Evolutionary conservation across 2,329 filamentous ascomycete species (phyloP).

Genomic region (Ceratocystis smalleyi): DNA sequence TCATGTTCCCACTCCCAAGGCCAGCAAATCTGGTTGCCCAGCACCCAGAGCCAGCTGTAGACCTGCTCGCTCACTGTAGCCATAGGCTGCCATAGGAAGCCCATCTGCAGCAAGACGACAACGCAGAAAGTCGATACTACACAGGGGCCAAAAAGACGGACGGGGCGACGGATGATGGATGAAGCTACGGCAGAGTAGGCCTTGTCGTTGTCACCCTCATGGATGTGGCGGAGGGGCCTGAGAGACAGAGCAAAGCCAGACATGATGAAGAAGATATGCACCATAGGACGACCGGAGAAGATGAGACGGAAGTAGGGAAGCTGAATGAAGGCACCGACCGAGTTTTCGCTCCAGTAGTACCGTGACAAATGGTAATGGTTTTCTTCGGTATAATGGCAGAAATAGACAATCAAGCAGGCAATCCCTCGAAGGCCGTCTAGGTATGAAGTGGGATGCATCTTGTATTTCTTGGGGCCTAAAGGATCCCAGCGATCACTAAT

Average conservation of each 20-base stretch:
- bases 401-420: conserved; percentile 40
- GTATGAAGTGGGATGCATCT: conserved; percentile 37
- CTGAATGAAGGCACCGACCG: conserved; percentile 26
- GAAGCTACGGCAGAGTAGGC: conserved; percentile 27
- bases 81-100: conserved; percentile 8
- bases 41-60: conserved; percentile 30
- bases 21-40: conserved; percentile 17
- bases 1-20: conserved; percentile 18
- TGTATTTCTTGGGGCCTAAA: conserved; percentile 14
- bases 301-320: conserved; percentile 39
- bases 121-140: conserved; percentile 36
- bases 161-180: conserved; percentile 35
- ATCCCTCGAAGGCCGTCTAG: conserved; percentile 43
- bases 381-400: conserved; percentile 34
- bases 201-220: conserved; percentile 11
- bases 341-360: conserved; percentile 32
- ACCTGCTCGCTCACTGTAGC: conserved; percentile 25
- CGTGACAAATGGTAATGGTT: conserved; percentile 17
- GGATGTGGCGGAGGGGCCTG: conserved; percentile 32
- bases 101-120: conserved; percentile 24
- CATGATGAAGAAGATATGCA: conserved; percentile 47
- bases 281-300: conserved; percentile 40
- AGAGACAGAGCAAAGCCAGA: conserved; percentile 46
- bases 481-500: conserved; percentile 15
- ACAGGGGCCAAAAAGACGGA: conserved; percentile 38